Evolutionary conservation across 768 basidiomycete genomes (phyloP).

Genomic region (Saitozyma podzolica): DNA sequence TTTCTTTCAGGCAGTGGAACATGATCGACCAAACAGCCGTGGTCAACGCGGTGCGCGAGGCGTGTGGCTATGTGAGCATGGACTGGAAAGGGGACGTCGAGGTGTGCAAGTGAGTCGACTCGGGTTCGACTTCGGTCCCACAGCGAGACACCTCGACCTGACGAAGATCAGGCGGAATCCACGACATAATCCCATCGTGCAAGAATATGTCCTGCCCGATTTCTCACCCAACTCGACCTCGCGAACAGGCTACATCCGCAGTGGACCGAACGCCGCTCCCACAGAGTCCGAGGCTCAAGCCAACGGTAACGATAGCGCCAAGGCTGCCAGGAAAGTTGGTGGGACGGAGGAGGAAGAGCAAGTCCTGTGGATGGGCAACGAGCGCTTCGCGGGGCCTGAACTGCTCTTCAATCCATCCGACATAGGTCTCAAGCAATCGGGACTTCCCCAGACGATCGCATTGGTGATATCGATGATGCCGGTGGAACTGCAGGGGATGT

Average conservation of each 20-base stretch:
- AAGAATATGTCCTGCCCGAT: constrained; percentile 89
- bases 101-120: constrained; percentile 66
- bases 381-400: constrained; percentile 90
- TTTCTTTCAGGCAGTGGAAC: constrained; percentile 95
- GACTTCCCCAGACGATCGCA: constrained; percentile 73
- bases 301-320: neutral
- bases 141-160: constrained; percentile 3
- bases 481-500: constrained; percentile 82
- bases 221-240: constrained; percentile 59
- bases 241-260: constrained; percentile 56
- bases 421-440: constrained; percentile 80
- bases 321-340: neutral
- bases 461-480: constrained; percentile 74
- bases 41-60: constrained; percentile 88
- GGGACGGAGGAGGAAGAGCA: constrained; percentile 55
- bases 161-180: constrained; percentile 52
- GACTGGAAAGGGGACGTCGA: constrained; percentile 72
- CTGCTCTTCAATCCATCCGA: constrained; percentile 85
- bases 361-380: constrained; percentile 82
- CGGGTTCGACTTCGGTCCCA: neutral
- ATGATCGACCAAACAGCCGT: constrained; percentile 97
- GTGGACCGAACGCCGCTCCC: constrained; percentile 36
- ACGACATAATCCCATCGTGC: constrained; percentile 68
- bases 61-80: constrained; percentile 80
- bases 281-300: constrained; percentile 32